phyloP scores from a whole-genome alignment of 148 eudicot species.

The Camellia lanceoleosa region DNA sequence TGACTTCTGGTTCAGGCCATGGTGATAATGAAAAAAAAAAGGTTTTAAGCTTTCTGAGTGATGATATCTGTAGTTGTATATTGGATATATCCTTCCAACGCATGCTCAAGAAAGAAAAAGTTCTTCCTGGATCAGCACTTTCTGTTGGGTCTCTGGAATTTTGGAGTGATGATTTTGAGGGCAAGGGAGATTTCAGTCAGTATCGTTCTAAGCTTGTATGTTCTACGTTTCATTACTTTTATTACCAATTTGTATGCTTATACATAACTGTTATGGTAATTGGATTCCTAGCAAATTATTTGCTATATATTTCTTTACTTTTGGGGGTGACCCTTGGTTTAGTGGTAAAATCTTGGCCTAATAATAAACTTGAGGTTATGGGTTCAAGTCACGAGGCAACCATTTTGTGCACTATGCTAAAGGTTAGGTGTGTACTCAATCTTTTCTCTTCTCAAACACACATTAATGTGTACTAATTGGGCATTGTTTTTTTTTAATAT shows the following conservation, averaged over 20 bases:
- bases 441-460: too few species aligned
- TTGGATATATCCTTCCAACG: slow-evolving; percentile 72
- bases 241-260: neutral
- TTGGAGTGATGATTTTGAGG: slow-evolving; percentile 95
- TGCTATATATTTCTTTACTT: too few species aligned
- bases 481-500: too few species aligned
- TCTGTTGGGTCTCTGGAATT: slow-evolving; percentile 64
- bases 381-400: too few species aligned
- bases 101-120: slow-evolving; percentile 79
- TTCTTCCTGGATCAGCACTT: slow-evolving; percentile 51
- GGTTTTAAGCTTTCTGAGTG: slow-evolving; percentile 53
- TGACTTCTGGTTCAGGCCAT: slow-evolving; percentile 45
- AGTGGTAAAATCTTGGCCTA: too few species aligned
- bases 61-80: slow-evolving; percentile 68
- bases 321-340: too few species aligned
- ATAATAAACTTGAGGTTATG: too few species aligned
- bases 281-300: neutral
- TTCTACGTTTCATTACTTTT: slow-evolving; percentile 8
- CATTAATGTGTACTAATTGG: too few species aligned
- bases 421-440: too few species aligned
- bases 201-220: slow-evolving; percentile 93
- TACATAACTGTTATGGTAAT: neutral
- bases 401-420: too few species aligned
- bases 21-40: slow-evolving; percentile 60
- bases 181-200: slow-evolving; percentile 85